Conservation (phyloP, 2,329 filamentous ascomycete genomes). For the Diaporthe nobilis region DNA sequence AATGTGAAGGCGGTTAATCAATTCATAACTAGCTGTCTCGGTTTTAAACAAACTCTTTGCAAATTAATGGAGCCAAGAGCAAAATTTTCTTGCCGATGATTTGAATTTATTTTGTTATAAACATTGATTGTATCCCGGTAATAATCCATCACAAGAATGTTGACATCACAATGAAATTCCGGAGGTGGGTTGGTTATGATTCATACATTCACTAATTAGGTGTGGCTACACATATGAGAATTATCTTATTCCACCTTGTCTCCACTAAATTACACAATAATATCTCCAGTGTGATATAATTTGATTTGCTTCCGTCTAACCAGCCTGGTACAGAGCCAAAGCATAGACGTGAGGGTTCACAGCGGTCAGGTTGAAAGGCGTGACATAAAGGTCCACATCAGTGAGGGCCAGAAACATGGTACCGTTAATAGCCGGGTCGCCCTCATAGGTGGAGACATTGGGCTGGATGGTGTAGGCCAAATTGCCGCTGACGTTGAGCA, state of each 20-base stretch:
- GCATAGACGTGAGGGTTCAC: slow-evolving; percentile 84
- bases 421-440: slow-evolving; percentile 79
- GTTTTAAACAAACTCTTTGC: no score
- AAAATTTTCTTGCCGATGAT: no score
- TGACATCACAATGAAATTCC: background rate
- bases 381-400: slow-evolving; percentile 76
- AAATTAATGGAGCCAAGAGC: no score
- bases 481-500: slow-evolving; percentile 67
- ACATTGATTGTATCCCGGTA: no score
- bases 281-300: background rate
- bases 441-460: slow-evolving; percentile 74
- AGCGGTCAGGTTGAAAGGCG: slow-evolving; percentile 81
- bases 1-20: no score
- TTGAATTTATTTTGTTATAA: no score
- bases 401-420: slow-evolving; percentile 87
- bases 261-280: no score
- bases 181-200: background rate
- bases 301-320: slow-evolving; percentile 61
- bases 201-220: background rate
- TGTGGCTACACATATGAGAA: background rate
- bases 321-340: slow-evolving; percentile 82
- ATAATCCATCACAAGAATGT: background rate
- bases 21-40: no score
- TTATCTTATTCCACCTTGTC: background rate
- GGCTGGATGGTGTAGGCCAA: slow-evolving; percentile 81